Evolutionary conservation across 164 flowering plant genomes (phyloP), one percentile per base, ranked within the genome.

Genomic region (Annona cherimola): DNA sequence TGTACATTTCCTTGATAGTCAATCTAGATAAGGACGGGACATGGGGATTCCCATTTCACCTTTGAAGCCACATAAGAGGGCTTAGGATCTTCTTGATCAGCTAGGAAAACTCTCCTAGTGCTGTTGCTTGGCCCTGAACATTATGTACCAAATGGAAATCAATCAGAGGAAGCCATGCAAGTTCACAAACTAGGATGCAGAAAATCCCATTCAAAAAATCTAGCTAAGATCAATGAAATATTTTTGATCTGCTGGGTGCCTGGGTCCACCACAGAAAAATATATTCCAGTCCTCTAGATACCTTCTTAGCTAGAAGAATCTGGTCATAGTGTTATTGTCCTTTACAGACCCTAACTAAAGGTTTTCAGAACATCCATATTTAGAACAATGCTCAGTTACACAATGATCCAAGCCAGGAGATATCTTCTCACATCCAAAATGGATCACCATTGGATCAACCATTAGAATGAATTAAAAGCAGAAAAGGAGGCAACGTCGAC

Each of bases 81-180:
- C 69, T 74, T 77, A 64, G 69, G 66, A 78, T 81, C 83, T 69
- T 83, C 86, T 77, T 76, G 88, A 71, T 82, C 82, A 45, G 59
- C 50, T n/a, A 43, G 1, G 73, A 70, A 55, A 54, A 68, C 45
- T 73, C 80, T 79, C 66, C 79, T 74, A 2, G 70, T 26, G 60
- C 63, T 46, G 55, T 69, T 78, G 57, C 72, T 74, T 71, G 81
- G 84, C 61, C 84, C 95, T 88, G 84, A 74, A 7, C 20, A 76
- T 64, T 20, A 70, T 8, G 74, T 19, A 71, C 4, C 16, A 54
- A 54, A 54, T 54, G 59, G 59, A 7, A 16, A 54, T 8, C 16
- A 16, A 16, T 8, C 8, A 7, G 8, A 7, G 59, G 59, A 54
- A 54, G 16, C 16, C 12, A 7, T 2, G 8, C 8, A 54, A 8